These are phyloP conservation scores for Penicillium capsulatum DNA, from an alignment of 2,329 filamentous ascomycete genomes.

Conservation along the genomic window DNA sequence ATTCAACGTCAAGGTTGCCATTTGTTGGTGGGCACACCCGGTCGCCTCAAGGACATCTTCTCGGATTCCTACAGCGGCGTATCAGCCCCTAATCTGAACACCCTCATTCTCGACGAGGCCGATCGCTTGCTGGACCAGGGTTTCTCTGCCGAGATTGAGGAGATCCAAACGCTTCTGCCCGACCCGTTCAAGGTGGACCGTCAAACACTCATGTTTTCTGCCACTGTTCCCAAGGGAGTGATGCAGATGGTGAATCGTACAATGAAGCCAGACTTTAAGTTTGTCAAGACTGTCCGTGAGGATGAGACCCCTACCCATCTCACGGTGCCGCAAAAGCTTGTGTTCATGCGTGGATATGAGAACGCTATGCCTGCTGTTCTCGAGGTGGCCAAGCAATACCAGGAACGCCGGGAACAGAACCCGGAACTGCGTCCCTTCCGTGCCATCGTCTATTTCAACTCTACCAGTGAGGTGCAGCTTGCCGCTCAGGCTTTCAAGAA, in stretches of 20 bases:
- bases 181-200: slow-evolving; percentile 59
- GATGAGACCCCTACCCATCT: slow-evolving; percentile 83
- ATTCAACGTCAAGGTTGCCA: slow-evolving; percentile 77
- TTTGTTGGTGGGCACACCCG: slow-evolving; percentile 84
- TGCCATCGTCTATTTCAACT: slow-evolving; percentile 89
- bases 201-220: slow-evolving; percentile 93
- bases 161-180: slow-evolving; percentile 63
- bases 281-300: slow-evolving; percentile 79
- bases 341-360: slow-evolving; percentile 63
- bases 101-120: slow-evolving; percentile 63
- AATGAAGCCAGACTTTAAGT: slow-evolving; percentile 79
- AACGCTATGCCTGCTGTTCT: slow-evolving; percentile 73
- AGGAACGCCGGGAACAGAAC: slow-evolving; percentile 40
- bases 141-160: slow-evolving; percentile 62
- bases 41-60: slow-evolving; percentile 78
- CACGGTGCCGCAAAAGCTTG: slow-evolving; percentile 73
- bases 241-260: slow-evolving; percentile 71
- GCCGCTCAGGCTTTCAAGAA: slow-evolving; percentile 57
- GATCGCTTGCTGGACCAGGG: slow-evolving; percentile 64
- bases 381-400: slow-evolving; percentile 66
- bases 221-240: slow-evolving; percentile 82
- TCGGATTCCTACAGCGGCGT: slow-evolving; percentile 61
- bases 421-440: slow-evolving; percentile 67
- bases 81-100: slow-evolving; percentile 57
- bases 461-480: slow-evolving; percentile 67